phyloP scores from a whole-genome alignment of 192 early-diverging fungal species.

The Coemansia sp. region DNA sequence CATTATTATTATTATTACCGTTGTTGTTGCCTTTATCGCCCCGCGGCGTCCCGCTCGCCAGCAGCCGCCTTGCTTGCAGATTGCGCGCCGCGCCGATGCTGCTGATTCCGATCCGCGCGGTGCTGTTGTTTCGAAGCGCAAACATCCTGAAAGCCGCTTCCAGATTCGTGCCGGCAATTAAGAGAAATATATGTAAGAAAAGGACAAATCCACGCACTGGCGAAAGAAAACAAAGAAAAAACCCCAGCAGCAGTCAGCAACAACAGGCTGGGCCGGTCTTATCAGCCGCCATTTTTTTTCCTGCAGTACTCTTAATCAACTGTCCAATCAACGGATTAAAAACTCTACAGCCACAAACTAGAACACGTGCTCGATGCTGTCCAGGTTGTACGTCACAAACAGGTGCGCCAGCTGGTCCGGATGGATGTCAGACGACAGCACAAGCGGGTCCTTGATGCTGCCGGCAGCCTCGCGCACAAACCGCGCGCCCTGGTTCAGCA shows the following conservation, averaged over 20 bases:
- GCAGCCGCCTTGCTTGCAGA: neutral
- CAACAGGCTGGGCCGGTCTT: too few species aligned
- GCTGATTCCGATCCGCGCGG: neutral
- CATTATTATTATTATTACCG: too few species aligned
- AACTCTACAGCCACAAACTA: neutral
- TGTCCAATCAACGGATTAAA: neutral
- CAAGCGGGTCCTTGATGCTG: neutral
- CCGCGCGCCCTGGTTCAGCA: constrained; percentile 30
- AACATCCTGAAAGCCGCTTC: neutral
- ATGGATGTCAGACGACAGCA: constrained; percentile 9
- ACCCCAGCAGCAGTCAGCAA: too few species aligned
- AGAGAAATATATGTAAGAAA: too few species aligned
- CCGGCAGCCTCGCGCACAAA: constrained; percentile 14
- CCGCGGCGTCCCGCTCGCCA: neutral
- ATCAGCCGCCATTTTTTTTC: too few species aligned
- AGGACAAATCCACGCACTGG: too few species aligned
- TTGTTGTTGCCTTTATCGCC: neutral
- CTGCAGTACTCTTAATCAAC: too few species aligned
- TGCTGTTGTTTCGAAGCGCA: constrained; percentile 7
- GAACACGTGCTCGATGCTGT: constrained; percentile 1
- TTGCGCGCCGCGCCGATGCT: neutral
- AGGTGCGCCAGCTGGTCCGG: constrained; percentile 36
- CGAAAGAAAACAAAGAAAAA: too few species aligned
- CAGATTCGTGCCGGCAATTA: too few species aligned
- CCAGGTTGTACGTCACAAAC: constrained; percentile 32